Base-by-base conservation (phyloP, 1,284 basidiomycete species). In the Lentinula novae-zelandiae region DNA sequence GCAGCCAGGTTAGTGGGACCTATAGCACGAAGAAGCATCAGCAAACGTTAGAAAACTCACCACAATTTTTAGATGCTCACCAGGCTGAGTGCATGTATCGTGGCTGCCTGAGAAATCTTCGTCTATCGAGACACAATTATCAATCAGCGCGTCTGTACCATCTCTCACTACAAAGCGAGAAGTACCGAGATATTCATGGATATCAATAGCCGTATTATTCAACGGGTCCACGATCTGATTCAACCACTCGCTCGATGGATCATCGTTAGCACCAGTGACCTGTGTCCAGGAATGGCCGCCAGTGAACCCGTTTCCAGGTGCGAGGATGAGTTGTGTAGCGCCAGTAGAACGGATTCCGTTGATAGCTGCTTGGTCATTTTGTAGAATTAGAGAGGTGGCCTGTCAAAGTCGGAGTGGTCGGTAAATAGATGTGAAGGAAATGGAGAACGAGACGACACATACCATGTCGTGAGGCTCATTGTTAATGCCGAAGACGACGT, bases 401-500 rank as follows among this genome's bases (percentile, higher is more conserved):
- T 78, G 12, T 3, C 9, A n/a, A 36, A 20, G n/a, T 38, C 17
- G 22, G 31, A 57, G 15, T 15, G 10, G 44, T 38, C 27, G 36
- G 13, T 31, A 64, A 52, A 27, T 3, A 27, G 3, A 27, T 27
- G 36, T 27, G 27, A 27, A 27, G 27, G 27, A 27, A 27, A 27
- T 27, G 27, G 27, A 3, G 22, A 1, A 12, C 31, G 13, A 51
- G 44, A 60, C 39, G 15, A 36, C 20, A 55, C 60, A 13, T 51
- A 77, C 77, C 76, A 79, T 76, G 54, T 75, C 73, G 54, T 80
- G 78, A 2, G 78, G 78, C 60, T 80, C 78, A 63, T 80, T 80
- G 66, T 77, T 76, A 40, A 77, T 73, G 2, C 76, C 76, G 60
- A 77, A 77, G 13, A 77, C 64, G 33, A 77, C 75, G 20, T 73